Evolutionary conservation across 441 rosid genomes (phyloP).

Genomic region (Hypseocharis bilobata): DNA sequence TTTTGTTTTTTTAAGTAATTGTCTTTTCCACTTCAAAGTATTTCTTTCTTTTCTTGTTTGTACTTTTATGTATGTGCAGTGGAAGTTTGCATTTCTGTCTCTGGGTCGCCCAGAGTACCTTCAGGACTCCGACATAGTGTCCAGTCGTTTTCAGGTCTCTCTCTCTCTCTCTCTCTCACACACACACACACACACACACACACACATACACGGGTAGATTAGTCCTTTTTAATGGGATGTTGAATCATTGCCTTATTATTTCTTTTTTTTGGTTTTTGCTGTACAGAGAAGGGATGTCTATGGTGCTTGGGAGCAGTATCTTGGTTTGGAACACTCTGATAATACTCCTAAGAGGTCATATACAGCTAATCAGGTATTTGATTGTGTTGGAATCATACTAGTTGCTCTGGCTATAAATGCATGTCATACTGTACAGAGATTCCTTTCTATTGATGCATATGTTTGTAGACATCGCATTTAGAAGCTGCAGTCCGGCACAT

Average conservation of each 20-base stretch:
- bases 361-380: conserved; percentile 49
- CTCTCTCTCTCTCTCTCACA: not conserved
- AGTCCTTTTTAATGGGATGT: not conserved
- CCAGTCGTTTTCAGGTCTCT: conserved; percentile 53
- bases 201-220: no score
- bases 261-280: conserved; percentile 9
- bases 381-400: not conserved
- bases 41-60: conserved; percentile 2
- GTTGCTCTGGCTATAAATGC: not conserved
- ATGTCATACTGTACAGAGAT: not conserved
- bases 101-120: conserved; percentile 61
- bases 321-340: conserved; percentile 60
- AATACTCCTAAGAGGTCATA: conserved; percentile 48
- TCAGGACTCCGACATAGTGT: conserved; percentile 50
- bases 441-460: not conserved
- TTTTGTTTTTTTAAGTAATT: no score
- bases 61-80: conserved; percentile 26
- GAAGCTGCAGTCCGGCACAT: not conserved
- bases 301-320: conserved; percentile 67
- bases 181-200: not conserved
- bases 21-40: not conserved
- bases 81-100: conserved; percentile 60
- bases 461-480: not conserved
- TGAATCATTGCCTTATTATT: not conserved
- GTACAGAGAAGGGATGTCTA: conserved; percentile 49